Base-by-base conservation (phyloP, 352 stramenopile species). In the Proteromonas lacertae region DNA sequence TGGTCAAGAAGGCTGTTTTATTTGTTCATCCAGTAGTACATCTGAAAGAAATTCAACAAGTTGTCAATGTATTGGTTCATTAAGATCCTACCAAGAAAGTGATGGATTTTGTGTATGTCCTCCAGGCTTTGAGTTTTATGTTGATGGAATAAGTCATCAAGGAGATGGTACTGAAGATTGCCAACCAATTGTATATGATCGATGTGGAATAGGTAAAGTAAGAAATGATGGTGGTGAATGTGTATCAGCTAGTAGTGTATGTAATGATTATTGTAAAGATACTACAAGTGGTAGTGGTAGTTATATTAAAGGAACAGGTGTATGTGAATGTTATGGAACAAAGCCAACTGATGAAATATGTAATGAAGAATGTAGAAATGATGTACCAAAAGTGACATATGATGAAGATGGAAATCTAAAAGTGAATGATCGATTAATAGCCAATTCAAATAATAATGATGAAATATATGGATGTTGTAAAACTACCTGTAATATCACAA, bases 91-190 rank as follows among this genome's bases (percentile, higher is more conserved):
- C 38, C 67, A 88, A 42, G 66, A 70, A 53, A 68, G 55, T 0
- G 65, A 81, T 28, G 70, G 72, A 1, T 76, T 70, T 37, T 88
- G 72, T 38, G 73, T 82, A 16, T 88, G 72, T 29, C 56, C 74
- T 35, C 67, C 72, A 9, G 67, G 69, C 4, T 84, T 69, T 44
- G 69, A 84, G 37, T 83, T 77, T 35, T n/a, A n/a, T n/a, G 82
- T 80, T 38, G n/a, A n/a, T n/a, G 55, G 80, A 2, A 45, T 71
- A 7, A 52, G 60, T 8, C 72, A 57, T 29, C 62, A 77, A 23
- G 55, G 67, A 48, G 69, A 88, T 37, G 66, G 62, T 18, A 50
- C 64, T 9, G 59, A 75, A 1, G 68, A 84, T 40, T 88, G 72
- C 38, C 72, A 88, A 38, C 72, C 70, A 0, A 72, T 80, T 21